Evolutionary conservation across 129 eudicot genomes (phyloP).

Genomic region (Lactuca saligna): DNA sequence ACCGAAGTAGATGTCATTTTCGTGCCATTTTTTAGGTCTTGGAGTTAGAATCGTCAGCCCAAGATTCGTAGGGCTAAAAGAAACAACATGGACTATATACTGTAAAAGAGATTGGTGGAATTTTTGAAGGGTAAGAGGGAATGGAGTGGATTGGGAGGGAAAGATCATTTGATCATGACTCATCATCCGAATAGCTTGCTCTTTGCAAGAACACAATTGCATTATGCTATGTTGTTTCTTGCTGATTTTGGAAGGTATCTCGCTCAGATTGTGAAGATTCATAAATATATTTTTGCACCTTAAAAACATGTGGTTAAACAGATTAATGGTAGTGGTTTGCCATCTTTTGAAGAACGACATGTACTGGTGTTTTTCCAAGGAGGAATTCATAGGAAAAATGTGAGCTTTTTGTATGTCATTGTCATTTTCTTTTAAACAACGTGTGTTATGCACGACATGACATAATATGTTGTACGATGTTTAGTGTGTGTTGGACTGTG

Average conservation of each 20-base stretch:
- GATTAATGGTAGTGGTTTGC: slow-evolving; percentile 39
- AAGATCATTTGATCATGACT: slow-evolving; percentile 71
- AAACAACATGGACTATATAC: slow-evolving; percentile 40
- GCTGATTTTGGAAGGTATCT: slow-evolving; percentile 91
- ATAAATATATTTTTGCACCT: slow-evolving; percentile 86
- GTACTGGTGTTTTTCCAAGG: slow-evolving; percentile 81
- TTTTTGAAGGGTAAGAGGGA: slow-evolving; percentile 55
- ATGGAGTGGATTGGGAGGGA: slow-evolving; percentile 60
- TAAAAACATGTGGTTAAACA: slow-evolving; percentile 77
- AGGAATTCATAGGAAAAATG: slow-evolving; percentile 82
- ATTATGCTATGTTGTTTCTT: slow-evolving; percentile 73
- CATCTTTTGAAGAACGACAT: slow-evolving; percentile 55
- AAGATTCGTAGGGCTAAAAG: slow-evolving; percentile 42
- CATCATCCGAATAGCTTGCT: slow-evolving; percentile 94
- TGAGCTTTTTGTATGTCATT: too few species aligned
- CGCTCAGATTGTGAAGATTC: slow-evolving; percentile 53
- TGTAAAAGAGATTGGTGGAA: slow-evolving; percentile 65
- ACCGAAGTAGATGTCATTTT: slow-evolving; percentile 64
- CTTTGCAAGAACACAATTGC: slow-evolving; percentile 56
- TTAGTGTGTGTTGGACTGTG: too few species aligned
- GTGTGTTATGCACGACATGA: too few species aligned
- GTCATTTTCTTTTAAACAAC: too few species aligned
- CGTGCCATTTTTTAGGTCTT: slow-evolving; percentile 84
- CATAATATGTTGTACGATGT: too few species aligned
- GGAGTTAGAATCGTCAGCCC: slow-evolving; percentile 76